Evolutionary conservation across 2,329 filamentous ascomycete species (phyloP).

Genomic region (Penicillium sp.): DNA sequence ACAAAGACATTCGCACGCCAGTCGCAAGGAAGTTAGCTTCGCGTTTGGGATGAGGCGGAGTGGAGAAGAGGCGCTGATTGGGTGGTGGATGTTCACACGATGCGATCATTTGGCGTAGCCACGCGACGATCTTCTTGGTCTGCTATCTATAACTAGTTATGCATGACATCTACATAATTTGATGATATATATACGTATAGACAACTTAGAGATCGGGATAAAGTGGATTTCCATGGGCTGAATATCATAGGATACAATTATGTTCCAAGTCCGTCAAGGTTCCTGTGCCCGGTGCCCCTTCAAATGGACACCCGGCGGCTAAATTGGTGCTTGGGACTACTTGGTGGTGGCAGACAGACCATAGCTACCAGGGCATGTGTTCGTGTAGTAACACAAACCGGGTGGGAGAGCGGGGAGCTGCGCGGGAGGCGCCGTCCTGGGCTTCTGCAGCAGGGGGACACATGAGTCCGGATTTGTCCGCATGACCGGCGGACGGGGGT

Average conservation of each 20-base stretch:
- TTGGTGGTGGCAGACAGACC: background rate
- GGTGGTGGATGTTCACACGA: conserved; percentile 10
- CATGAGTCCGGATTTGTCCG: background rate
- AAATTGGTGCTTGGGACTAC: background rate
- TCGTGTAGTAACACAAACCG: background rate
- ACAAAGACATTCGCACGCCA: conserved; percentile 34
- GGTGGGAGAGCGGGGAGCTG: background rate
- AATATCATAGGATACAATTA: no score
- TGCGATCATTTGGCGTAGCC: conserved; percentile 15
- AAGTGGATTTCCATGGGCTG: no score
- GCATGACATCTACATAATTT: background rate
- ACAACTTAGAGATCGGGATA: no score
- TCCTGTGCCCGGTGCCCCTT: background rate
- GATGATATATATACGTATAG: no score
- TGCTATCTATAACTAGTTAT: background rate
- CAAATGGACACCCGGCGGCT: background rate
- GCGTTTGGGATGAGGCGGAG: conserved; percentile 11
- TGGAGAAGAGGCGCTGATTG: conserved; percentile 18
- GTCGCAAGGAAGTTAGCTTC: no score
- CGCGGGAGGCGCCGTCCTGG: conserved; percentile 10
- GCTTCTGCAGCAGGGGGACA: background rate
- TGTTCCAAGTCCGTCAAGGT: background rate
- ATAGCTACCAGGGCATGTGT: background rate
- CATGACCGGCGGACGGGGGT: background rate
- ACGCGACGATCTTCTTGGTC: conserved; percentile 6